Evolutionary conservation across 1,284 basidiomycete species (phyloP).

Genomic region (Cryptococcus maquisensis): DNA sequence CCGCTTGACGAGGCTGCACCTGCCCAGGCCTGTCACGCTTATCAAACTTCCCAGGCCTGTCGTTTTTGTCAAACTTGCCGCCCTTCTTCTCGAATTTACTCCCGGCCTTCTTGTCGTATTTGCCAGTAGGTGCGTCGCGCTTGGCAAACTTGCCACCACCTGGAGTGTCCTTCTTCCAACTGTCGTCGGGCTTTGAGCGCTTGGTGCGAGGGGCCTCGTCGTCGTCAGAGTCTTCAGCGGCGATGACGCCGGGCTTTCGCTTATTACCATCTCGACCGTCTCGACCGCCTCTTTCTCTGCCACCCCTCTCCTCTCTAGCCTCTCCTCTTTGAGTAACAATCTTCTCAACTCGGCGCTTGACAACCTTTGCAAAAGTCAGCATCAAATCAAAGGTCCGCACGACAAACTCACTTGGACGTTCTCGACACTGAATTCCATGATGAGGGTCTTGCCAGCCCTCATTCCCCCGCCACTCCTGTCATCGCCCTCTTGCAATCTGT

Average conservation of each 20-base stretch:
- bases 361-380: constrained; percentile 29
- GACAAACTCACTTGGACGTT: constrained; percentile 67
- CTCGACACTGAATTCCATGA: constrained; percentile 90
- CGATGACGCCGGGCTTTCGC: constrained; percentile 17
- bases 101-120: background rate
- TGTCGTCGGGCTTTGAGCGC: background rate
- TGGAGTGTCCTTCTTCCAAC: background rate
- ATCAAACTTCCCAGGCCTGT: background rate
- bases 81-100: background rate
- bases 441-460: constrained; percentile 60
- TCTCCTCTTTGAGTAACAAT: constrained; percentile 14
- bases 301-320: constrained; percentile 7
- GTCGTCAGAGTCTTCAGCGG: constrained; percentile 32
- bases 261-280: constrained; percentile 7
- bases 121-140: background rate
- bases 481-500: constrained; percentile 38
- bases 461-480: constrained; percentile 39
- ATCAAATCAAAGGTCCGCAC: background rate
- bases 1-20: background rate
- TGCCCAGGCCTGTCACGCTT: background rate
- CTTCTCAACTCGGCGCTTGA: constrained; percentile 47
- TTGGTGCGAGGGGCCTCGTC: constrained; percentile 11
- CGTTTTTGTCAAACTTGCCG: background rate
- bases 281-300: constrained; percentile 1
- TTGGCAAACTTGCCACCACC: background rate